Evolutionary conservation across 805 yeast genomes (phyloP).

Genomic region (Candida maesae): DNA sequence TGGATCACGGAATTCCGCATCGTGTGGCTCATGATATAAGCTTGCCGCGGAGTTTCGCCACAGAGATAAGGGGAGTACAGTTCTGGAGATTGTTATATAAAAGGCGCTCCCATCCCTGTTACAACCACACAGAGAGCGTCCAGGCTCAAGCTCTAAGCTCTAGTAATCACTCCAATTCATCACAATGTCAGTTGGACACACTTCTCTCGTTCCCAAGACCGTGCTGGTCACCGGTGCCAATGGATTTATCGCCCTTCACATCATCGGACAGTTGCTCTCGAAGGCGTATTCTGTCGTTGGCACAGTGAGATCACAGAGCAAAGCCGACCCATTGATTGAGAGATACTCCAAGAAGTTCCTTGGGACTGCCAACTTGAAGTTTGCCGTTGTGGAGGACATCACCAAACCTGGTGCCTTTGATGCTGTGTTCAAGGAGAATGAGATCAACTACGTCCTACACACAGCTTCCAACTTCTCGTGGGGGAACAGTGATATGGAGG

Average conservation of each 20-base stretch:
- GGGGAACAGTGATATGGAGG: constrained; percentile 37
- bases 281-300: constrained; percentile 39
- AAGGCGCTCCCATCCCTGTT: no score
- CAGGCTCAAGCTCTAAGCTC: no score
- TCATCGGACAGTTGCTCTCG: constrained; percentile 32
- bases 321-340: constrained; percentile 28
- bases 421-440: constrained; percentile 37
- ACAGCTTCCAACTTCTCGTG: constrained; percentile 52
- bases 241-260: constrained; percentile 43
- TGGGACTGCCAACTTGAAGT: neutral
- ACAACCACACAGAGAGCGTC: no score
- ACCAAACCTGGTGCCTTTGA: constrained; percentile 40
- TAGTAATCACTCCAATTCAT: no score
- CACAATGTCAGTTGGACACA: neutral
- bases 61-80: no score
- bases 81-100: no score
- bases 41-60: no score
- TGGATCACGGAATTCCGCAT: no score
- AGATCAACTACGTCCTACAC: constrained; percentile 49
- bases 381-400: constrained; percentile 40
- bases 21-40: no score
- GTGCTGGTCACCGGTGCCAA: constrained; percentile 39
- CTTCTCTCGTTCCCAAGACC: neutral
- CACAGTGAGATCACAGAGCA: constrained; percentile 18
- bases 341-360: constrained; percentile 2